A percentile compares a stretch with the other conserved stretches of the same genome.
phyloP scores from a whole-genome alignment of 441 rosid genomes.

The Croton laevigatus region DNA sequence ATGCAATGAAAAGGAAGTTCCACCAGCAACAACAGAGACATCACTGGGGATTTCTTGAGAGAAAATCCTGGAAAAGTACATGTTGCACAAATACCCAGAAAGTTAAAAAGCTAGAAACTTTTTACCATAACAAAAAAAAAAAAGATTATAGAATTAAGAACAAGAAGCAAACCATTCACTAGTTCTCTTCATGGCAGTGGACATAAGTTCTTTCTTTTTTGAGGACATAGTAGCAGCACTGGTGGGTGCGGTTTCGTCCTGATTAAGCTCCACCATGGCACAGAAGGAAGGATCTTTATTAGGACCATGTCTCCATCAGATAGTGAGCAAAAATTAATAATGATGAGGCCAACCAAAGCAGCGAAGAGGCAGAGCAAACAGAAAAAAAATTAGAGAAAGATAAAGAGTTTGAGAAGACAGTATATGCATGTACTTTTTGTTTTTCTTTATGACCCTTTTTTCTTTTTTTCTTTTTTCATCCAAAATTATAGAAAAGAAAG shows the following conservation, averaged over 20 bases:
- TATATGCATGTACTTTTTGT: slow-evolving; percentile 25
- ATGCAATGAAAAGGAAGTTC: slow-evolving; percentile 71
- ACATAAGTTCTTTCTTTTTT: slow-evolving; percentile 73
- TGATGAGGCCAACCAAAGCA: slow-evolving; percentile 14
- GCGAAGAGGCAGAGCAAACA: background rate
- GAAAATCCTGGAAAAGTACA: slow-evolving; percentile 65
- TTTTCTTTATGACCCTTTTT: slow-evolving; percentile 21
- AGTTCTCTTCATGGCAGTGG: slow-evolving; percentile 93
- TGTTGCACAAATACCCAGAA: background rate
- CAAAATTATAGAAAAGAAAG: background rate
- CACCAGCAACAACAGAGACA: slow-evolving; percentile 67
- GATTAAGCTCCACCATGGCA: slow-evolving; percentile 42
- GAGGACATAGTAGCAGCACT: slow-evolving; percentile 46
- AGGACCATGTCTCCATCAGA: slow-evolving; percentile 36
- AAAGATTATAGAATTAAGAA: background rate
- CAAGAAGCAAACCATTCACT: slow-evolving; percentile 65
- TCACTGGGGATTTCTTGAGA: slow-evolving; percentile 96
- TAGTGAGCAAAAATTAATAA: background rate
- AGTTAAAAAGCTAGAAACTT: background rate
- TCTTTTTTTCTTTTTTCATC: background rate
- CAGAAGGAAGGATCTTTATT: slow-evolving; percentile 26
- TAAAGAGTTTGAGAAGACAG: slow-evolving; percentile 6
- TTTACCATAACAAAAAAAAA: background rate
- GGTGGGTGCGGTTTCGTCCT: slow-evolving; percentile 34
- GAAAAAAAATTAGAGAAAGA: slow-evolving; percentile 1